phyloP scores from a whole-genome alignment of 192 early-diverging fungal genomes.

The Coemansia sp. region DNA sequence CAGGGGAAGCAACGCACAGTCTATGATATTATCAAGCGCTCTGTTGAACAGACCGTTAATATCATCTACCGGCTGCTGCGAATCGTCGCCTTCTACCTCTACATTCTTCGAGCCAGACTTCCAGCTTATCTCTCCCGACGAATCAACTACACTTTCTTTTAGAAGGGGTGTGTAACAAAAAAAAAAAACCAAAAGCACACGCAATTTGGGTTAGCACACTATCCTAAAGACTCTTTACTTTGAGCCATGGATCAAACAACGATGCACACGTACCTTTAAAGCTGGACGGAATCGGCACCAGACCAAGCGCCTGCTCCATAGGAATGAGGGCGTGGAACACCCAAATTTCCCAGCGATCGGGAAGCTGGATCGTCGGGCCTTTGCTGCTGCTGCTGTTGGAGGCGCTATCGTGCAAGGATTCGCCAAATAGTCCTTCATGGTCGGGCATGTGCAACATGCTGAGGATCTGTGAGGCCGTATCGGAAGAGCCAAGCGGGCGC shows the following conservation, averaged over 20 bases:
- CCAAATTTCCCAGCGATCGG: constrained; percentile 43
- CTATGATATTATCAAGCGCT: constrained; percentile 44
- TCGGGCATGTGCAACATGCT: neutral
- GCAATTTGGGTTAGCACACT: too few species aligned
- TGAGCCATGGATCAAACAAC: too few species aligned
- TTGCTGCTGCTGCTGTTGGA: neutral
- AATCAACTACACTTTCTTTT: constrained; percentile 15
- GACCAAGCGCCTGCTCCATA: constrained; percentile 3
- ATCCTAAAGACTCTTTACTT: too few species aligned
- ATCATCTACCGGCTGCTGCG: neutral
- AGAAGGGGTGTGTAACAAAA: too few species aligned
- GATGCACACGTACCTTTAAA: constrained; percentile 25
- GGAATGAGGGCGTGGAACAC: constrained; percentile 26
- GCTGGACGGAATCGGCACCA: constrained; percentile 21
- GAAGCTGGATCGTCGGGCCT: neutral
- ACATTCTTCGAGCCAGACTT: constrained; percentile 3
- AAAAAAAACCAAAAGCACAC: too few species aligned
- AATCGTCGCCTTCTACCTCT: neutral
- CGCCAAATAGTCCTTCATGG: constrained; percentile 1
- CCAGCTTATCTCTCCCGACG: constrained; percentile 37
- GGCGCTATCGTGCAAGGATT: neutral
- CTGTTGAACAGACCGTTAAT: constrained; percentile 23
- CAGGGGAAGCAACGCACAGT: constrained; percentile 37
- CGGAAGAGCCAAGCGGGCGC: constrained; percentile 20
- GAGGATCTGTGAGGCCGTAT: constrained; percentile 4